Conservation (phyloP, 2,329 filamentous ascomycete genomes). For the Escovopsis weberi region DNA sequence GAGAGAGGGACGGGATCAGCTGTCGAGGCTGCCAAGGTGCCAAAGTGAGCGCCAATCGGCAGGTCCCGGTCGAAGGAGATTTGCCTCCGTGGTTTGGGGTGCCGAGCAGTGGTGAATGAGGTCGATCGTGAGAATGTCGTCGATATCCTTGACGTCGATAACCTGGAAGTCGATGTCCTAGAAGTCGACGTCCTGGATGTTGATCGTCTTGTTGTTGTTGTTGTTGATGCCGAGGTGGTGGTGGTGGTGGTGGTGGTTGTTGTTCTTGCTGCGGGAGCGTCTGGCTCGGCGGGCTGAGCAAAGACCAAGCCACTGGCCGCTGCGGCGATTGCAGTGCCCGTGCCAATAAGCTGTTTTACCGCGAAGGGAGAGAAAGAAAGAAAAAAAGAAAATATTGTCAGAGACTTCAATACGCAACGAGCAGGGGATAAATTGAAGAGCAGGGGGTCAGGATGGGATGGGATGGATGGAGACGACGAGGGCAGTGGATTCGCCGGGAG, state of each 20-base stretch:
- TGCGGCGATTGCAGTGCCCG: slow-evolving; percentile 46
- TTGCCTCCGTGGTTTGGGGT: slow-evolving; percentile 15
- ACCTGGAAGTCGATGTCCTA: no score
- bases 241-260: background rate
- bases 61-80: slow-evolving; percentile 22
- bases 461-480: background rate
- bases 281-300: slow-evolving; percentile 35
- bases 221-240: background rate
- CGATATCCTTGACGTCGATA: slow-evolving; percentile 2
- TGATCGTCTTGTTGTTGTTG: no score
- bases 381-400: slow-evolving; percentile 8
- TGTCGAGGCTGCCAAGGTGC: slow-evolving; percentile 20
- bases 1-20: slow-evolving; percentile 32
- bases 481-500: background rate
- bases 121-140: slow-evolving; percentile 4
- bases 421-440: background rate
- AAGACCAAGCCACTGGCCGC: slow-evolving; percentile 45
- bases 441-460: no score
- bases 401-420: background rate
- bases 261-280: slow-evolving; percentile 6
- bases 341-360: slow-evolving; percentile 39
- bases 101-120: slow-evolving; percentile 10
- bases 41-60: slow-evolving; percentile 13
- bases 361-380: slow-evolving; percentile 5
- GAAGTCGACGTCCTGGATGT: no score